Evolutionary conservation across 768 basidiomycete genomes (phyloP).

Genomic region (Leccinellum albellum): DNA sequence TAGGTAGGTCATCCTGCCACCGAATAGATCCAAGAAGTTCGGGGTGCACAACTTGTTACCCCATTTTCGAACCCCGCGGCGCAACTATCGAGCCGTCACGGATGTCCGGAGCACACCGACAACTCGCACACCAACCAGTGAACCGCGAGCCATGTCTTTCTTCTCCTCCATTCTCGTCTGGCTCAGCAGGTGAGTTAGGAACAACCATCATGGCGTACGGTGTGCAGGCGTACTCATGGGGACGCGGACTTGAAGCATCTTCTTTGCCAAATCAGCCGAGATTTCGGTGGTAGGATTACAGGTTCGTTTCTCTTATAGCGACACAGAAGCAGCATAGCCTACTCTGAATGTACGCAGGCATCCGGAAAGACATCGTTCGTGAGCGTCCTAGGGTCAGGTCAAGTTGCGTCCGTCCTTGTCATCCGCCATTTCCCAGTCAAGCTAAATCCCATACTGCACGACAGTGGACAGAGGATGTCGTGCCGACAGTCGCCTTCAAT

Average conservation of each 20-base stretch:
- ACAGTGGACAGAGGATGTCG: slow-evolving; percentile 95
- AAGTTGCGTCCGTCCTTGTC: slow-evolving; percentile 35
- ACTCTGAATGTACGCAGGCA: slow-evolving; percentile 45
- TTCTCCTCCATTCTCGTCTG: slow-evolving; percentile 56
- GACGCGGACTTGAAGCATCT: slow-evolving; percentile 45
- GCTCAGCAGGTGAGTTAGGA: slow-evolving; percentile 44
- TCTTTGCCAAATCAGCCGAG: slow-evolving; percentile 86
- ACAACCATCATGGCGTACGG: background rate
- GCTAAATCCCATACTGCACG: background rate
- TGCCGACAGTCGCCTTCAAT: slow-evolving; percentile 92
- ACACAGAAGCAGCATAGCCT: background rate
- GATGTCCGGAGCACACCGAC: background rate
- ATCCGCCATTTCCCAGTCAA: background rate
- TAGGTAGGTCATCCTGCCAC: slow-evolving; percentile 3
- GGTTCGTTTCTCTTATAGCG: slow-evolving; percentile 36
- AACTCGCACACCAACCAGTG: background rate
- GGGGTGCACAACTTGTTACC: too few relatives aligned
- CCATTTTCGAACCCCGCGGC: slow-evolving; percentile 17
- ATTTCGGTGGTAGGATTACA: slow-evolving; percentile 91
- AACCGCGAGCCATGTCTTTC: slow-evolving; percentile 37
- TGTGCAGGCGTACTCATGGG: background rate
- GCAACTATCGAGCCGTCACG: background rate
- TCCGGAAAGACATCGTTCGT: slow-evolving; percentile 95
- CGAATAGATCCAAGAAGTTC: too few relatives aligned
- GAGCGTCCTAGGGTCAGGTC: slow-evolving; percentile 85